phyloP scores from a whole-genome alignment of 306 rosid genomes.

The Elaeagnus macrophylla region DNA sequence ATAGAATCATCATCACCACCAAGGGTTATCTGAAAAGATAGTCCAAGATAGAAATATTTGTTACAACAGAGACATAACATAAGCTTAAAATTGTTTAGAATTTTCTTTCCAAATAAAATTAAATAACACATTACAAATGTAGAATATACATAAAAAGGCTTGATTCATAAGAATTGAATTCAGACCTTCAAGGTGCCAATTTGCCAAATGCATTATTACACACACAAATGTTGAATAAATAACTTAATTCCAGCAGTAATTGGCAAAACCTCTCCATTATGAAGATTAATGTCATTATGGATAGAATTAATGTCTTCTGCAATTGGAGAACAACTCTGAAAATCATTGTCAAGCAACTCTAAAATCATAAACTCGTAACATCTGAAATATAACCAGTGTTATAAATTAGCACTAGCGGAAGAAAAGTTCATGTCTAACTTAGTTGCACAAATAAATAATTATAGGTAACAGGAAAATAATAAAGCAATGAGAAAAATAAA shows the following conservation, averaged over 20 bases:
- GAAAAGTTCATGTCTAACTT: no score
- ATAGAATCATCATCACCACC: slow-evolving; percentile 92
- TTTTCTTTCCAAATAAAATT: no score
- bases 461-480: no score
- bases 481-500: no score
- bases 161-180: not conserved
- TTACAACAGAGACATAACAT: not conserved
- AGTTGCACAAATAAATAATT: no score
- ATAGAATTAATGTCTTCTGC: slow-evolving; percentile 57
- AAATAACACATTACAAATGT: not conserved
- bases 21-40: slow-evolving; percentile 66
- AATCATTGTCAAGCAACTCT: slow-evolving; percentile 71
- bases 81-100: no score
- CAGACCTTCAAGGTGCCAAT: slow-evolving; percentile 21
- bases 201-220: not conserved
- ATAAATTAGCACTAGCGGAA: no score
- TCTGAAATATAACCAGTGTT: slow-evolving; percentile 61
- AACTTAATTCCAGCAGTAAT: slow-evolving; percentile 20
- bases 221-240: slow-evolving; percentile 7
- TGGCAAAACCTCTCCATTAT: slow-evolving; percentile 53
- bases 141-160: slow-evolving; percentile 1
- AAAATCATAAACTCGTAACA: slow-evolving; percentile 82
- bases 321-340: slow-evolving; percentile 67
- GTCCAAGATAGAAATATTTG: slow-evolving; percentile 7
- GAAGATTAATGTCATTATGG: slow-evolving; percentile 64